phyloP scores from a whole-genome alignment of 2,329 filamentous ascomycete species.

The Alternaria triticina region DNA sequence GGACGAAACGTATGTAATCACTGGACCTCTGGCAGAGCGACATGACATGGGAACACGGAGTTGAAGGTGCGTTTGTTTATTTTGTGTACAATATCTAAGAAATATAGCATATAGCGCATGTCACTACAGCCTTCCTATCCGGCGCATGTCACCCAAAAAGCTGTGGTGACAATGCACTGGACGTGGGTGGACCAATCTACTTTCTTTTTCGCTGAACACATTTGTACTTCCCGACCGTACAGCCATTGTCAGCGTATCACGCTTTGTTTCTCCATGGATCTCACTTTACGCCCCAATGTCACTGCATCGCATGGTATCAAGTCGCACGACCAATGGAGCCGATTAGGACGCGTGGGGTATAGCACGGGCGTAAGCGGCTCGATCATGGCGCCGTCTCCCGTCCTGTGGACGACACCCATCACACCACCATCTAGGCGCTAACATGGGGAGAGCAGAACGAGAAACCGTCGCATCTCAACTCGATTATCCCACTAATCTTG shows the following conservation, averaged over 20 bases:
- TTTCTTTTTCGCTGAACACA: neutral
- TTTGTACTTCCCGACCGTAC: neutral
- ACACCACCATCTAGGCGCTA: neutral
- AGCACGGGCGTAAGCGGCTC: constrained; percentile 8
- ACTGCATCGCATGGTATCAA: neutral
- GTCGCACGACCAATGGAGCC: constrained; percentile 8
- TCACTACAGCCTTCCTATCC: constrained; percentile 13
- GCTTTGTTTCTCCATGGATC: neutral
- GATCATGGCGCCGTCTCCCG: neutral
- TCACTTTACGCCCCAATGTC: neutral
- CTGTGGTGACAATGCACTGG: neutral
- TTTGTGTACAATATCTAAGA: constrained; percentile 12
- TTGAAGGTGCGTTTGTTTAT: constrained; percentile 18
- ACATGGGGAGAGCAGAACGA: neutral
- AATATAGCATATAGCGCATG: constrained; percentile 8
- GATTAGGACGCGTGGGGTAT: constrained; percentile 11
- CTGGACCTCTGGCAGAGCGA: constrained; percentile 12
- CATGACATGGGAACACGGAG: constrained; percentile 19
- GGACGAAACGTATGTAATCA: constrained; percentile 15
- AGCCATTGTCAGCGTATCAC: neutral
- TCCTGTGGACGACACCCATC: neutral
- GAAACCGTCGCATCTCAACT: too few relatives aligned
- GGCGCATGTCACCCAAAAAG: neutral
- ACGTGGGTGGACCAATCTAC: neutral
- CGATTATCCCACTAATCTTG: too few relatives aligned